Evolutionary conservation across 2,329 filamentous ascomycete genomes (phyloP).

Genomic region (Raffaelea albimanens): DNA sequence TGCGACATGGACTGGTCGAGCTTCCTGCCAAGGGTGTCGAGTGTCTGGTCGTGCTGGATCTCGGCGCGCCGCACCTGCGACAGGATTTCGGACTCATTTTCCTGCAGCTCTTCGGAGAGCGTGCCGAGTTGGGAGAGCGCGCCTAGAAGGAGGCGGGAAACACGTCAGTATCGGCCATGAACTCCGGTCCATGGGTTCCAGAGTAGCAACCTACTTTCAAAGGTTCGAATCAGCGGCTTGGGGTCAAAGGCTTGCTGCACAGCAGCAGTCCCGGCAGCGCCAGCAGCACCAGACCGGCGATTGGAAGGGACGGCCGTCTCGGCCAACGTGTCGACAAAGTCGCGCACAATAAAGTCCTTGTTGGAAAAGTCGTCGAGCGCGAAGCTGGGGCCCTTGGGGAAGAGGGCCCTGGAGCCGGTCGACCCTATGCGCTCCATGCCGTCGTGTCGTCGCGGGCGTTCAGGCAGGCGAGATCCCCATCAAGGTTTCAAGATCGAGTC

Average conservation of each 20-base stretch:
- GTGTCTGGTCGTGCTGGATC: slow-evolving; percentile 81
- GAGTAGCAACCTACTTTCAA: slow-evolving; percentile 53
- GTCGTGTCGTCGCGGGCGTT: background rate
- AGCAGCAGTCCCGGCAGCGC: background rate
- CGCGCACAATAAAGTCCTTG: slow-evolving; percentile 94
- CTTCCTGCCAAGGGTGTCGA: slow-evolving; percentile 78
- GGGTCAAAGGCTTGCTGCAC: slow-evolving; percentile 68
- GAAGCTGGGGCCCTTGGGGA: slow-evolving; percentile 72
- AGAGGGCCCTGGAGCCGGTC: slow-evolving; percentile 53
- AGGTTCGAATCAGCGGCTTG: slow-evolving; percentile 91
- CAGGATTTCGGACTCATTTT: slow-evolving; percentile 81
- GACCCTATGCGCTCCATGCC: slow-evolving; percentile 31
- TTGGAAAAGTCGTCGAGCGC: slow-evolving; percentile 79
- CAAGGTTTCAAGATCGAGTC: background rate
- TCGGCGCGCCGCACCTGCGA: slow-evolving; percentile 87
- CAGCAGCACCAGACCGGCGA: slow-evolving; percentile 63
- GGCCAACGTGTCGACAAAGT: slow-evolving; percentile 90
- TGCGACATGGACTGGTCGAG: slow-evolving; percentile 86
- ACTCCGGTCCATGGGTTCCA: too few relatives aligned
- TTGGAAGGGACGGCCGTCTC: slow-evolving; percentile 72
- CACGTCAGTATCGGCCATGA: slow-evolving; percentile 22
- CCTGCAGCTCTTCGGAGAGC: slow-evolving; percentile 75
- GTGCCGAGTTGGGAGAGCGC: slow-evolving; percentile 58
- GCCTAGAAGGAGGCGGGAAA: slow-evolving; percentile 27
- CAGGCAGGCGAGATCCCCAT: background rate